A percentile compares a stretch with the other conserved stretches of the same genome.
Evolutionary conservation across 768 basidiomycete genomes (phyloP).

Genomic region (Clathrus columnatus): DNA sequence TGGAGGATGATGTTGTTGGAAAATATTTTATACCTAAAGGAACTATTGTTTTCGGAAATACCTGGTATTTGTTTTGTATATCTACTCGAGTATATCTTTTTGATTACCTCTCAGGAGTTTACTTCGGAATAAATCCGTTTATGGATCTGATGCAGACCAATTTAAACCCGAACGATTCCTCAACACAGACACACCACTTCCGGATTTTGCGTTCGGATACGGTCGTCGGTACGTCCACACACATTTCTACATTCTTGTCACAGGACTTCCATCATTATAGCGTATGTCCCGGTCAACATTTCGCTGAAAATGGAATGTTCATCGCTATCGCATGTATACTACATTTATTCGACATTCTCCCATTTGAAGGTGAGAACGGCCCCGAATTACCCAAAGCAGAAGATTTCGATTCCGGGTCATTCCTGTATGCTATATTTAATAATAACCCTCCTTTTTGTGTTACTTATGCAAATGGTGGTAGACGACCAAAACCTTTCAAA

Average conservation of each 20-base stretch:
- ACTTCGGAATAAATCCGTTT: too few species aligned
- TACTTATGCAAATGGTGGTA: too few species aligned
- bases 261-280: too few species aligned
- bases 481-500: too few species aligned
- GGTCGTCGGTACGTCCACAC: conserved; percentile 13
- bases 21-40: not conserved
- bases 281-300: conserved; percentile 13
- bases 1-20: conserved; percentile 2
- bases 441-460: too few species aligned
- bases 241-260: too few species aligned
- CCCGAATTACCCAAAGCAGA: not conserved
- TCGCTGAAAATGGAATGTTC: conserved; percentile 6
- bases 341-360: conserved; percentile 9
- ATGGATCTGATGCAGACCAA: conserved; percentile 25
- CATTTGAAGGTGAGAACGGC: not conserved
- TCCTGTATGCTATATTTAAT: not conserved
- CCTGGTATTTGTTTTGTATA: not conserved
- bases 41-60: not conserved
- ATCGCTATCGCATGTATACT: conserved; percentile 11
- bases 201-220: conserved; percentile 14
- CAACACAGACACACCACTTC: not conserved
- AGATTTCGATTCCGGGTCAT: not conserved
- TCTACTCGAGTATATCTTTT: not conserved
- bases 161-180: conserved; percentile 33
- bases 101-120: not conserved